Evolutionary conservation across 305 asterid genomes (phyloP).

Genomic region (Solanum hybrid): DNA sequence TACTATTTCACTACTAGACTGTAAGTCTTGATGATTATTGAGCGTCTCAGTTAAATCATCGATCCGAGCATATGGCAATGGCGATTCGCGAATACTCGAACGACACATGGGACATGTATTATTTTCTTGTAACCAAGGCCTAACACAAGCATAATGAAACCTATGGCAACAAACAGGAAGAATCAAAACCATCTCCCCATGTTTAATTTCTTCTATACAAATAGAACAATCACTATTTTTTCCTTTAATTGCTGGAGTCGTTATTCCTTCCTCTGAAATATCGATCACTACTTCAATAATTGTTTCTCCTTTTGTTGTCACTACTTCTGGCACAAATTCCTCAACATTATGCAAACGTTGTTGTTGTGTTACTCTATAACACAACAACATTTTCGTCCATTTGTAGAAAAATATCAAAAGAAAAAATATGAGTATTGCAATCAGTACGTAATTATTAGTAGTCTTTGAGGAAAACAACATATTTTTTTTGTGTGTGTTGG

Average conservation of each 20-base stretch:
- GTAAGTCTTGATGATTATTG: not conserved
- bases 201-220: not conserved
- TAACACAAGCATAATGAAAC: not conserved
- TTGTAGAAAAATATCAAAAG: not conserved
- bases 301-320: not conserved
- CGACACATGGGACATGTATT: not conserved
- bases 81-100: not conserved
- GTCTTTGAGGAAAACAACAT: not conserved
- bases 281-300: not conserved
- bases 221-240: not conserved
- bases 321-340: not conserved
- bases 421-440: not conserved
- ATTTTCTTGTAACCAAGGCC: not conserved
- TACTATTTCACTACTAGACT: not conserved
- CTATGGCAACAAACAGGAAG: not conserved
- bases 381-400: not conserved
- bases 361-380: not conserved
- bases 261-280: not conserved
- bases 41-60: not conserved
- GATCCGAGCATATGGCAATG: not conserved
- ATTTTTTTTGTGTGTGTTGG: not conserved
- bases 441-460: not conserved
- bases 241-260: not conserved
- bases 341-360: not conserved
- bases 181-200: not conserved